Evolutionary conservation across 2,329 filamentous ascomycete species (phyloP).

Genomic region (Fonsecaea monophora): DNA sequence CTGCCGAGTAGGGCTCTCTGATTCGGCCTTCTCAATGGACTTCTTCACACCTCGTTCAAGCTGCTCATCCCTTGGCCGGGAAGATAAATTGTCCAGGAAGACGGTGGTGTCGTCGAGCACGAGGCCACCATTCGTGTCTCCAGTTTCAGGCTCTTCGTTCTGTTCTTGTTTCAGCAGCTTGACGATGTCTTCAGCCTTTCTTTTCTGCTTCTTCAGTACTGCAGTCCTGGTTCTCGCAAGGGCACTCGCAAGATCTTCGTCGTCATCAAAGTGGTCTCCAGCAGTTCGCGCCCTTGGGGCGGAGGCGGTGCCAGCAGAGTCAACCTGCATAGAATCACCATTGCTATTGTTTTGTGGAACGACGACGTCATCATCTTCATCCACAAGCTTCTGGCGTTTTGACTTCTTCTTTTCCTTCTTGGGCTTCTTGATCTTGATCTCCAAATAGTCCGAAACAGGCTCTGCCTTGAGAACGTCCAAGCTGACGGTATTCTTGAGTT

Average conservation of each 20-base stretch:
- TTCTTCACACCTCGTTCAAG: conserved; percentile 28
- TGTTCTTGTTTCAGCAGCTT: conserved; percentile 74
- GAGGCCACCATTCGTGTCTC: conserved; percentile 67
- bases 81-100: conserved; percentile 83
- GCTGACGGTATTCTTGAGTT: conserved; percentile 73
- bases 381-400: conserved; percentile 71
- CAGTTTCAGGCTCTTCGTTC: conserved; percentile 56
- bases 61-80: conserved; percentile 63
- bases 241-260: conserved; percentile 88
- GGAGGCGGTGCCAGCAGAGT: conserved; percentile 50
- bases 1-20: conserved; percentile 42
- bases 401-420: conserved; percentile 84
- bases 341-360: conserved; percentile 47
- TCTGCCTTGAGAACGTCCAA: conserved; percentile 74
- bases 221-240: conserved; percentile 81
- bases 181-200: conserved; percentile 85
- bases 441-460: conserved; percentile 84
- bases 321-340: conserved; percentile 75
- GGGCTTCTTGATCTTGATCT: conserved; percentile 92
- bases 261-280: conserved; percentile 78
- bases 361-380: conserved; percentile 65
- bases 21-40: conserved; percentile 30
- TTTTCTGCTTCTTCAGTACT: conserved; percentile 91
- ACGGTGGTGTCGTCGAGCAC: conserved; percentile 96
- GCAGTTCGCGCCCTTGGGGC: conserved; percentile 67